Evolutionary conservation across 1,284 basidiomycete genomes (phyloP).

Genomic region (Malassezia equina): DNA sequence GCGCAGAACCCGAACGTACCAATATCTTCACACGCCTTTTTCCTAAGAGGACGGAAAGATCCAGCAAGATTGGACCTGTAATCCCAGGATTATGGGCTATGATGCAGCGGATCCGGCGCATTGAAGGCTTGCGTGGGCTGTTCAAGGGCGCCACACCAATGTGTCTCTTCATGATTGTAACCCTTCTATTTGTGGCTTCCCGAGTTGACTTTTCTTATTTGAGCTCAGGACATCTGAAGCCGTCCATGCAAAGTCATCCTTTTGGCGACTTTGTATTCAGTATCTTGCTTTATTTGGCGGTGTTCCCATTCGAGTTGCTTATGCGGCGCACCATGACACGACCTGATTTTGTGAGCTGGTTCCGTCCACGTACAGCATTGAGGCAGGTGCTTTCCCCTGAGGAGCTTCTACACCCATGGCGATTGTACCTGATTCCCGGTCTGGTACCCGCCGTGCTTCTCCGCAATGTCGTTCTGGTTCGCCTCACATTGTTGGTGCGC

Average conservation of each 20-base stretch:
- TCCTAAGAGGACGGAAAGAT: not conserved
- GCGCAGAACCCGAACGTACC: not conserved
- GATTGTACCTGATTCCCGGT: slow-evolving; percentile 35
- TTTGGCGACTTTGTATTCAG: slow-evolving; percentile 2
- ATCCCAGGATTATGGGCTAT: slow-evolving; percentile 36
- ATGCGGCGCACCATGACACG: slow-evolving; percentile 38
- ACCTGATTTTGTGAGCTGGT: slow-evolving; percentile 26
- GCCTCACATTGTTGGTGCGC: not conserved
- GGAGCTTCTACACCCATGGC: slow-evolving; percentile 37
- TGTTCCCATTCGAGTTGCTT: slow-evolving; percentile 37
- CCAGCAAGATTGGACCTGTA: slow-evolving; percentile 42
- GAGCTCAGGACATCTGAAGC: not conserved
- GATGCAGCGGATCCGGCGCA: slow-evolving; percentile 29
- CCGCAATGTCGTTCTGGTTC: not conserved
- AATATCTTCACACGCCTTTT: slow-evolving; percentile 24
- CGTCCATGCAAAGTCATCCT: slow-evolving; percentile 28
- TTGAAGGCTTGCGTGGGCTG: slow-evolving; percentile 43
- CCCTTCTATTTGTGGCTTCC: slow-evolving; percentile 1
- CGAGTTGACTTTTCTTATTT: not conserved
- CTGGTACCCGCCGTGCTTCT: slow-evolving; percentile 17
- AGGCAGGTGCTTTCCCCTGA: slow-evolving; percentile 32
- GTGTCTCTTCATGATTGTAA: slow-evolving; percentile 14
- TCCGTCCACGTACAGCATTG: slow-evolving; percentile 26
- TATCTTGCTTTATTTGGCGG: slow-evolving; percentile 18
- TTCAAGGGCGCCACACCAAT: slow-evolving; percentile 32